Conservation (phyloP, 2,329 filamentous ascomycete species). For the Sphaceloma murrayae region DNA sequence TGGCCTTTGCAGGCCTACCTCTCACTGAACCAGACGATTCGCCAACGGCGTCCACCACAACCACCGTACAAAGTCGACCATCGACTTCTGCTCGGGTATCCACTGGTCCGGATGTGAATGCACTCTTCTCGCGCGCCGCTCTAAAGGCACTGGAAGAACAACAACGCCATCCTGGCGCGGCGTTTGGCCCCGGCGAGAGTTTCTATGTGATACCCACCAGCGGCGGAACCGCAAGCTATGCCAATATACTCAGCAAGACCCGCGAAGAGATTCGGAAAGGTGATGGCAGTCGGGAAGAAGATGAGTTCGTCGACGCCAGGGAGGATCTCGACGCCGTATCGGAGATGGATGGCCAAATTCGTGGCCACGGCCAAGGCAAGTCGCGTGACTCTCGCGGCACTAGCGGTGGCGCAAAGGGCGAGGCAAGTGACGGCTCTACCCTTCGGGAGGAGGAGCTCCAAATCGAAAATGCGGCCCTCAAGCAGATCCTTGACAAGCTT, state of each 20-base stretch:
- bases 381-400: conserved; percentile 31
- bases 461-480: conserved; percentile 78
- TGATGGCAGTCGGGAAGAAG: conserved; percentile 48
- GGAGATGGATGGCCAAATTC: conserved; percentile 30
- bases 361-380: conserved; percentile 29
- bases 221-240: conserved; percentile 86
- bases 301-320: conserved; percentile 82
- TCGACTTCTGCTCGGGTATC: conserved; percentile 25
- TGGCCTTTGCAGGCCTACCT: conserved; percentile 88
- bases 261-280: conserved; percentile 32
- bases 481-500: conserved; percentile 75
- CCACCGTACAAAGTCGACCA: conserved; percentile 22
- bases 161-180: conserved; percentile 33
- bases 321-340: conserved; percentile 40
- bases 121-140: conserved; percentile 76
- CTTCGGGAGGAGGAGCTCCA: conserved; percentile 62
- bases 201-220: conserved; percentile 94
- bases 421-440: conserved; percentile 20
- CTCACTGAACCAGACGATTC: conserved; percentile 36
- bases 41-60: conserved; percentile 22
- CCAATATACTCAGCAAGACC: conserved; percentile 59
- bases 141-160: conserved; percentile 66
- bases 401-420: conserved; percentile 31
- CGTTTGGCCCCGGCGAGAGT: conserved; percentile 50
- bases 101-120: conserved; percentile 60